These are phyloP conservation scores for Fusarium dlaminii DNA, from an alignment of 2,329 filamentous ascomycete species.

Conservation along the genomic window DNA sequence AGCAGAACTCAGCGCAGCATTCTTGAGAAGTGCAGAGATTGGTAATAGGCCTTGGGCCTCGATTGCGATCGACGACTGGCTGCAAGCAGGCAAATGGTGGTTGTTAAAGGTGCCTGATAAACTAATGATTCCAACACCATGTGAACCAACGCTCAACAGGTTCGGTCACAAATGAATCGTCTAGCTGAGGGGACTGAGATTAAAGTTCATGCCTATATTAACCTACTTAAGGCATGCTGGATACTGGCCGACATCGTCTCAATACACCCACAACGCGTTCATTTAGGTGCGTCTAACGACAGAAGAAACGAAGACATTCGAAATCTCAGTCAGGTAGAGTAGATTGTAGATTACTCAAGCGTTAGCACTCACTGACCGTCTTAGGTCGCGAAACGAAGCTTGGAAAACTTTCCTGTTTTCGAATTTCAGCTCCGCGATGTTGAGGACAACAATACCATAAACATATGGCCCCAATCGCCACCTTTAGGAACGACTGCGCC, in stretches of 20 bases:
- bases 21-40: accelerated
- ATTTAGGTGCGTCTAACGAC: accelerated
- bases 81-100: accelerated
- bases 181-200: accelerated
- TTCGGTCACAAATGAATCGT: accelerated
- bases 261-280: accelerated
- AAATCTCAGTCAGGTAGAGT: neutral
- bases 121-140: accelerated
- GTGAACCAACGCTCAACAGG: too few species aligned
- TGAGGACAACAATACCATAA: neutral
- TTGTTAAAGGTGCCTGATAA: accelerated
- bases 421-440: neutral
- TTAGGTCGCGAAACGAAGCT: accelerated
- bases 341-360: accelerated
- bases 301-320: neutral
- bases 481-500: accelerated
- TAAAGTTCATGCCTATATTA: neutral
- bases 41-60: neutral
- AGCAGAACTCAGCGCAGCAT: accelerated
- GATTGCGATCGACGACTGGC: accelerated
- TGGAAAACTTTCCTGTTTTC: neutral
- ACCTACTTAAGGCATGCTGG: neutral
- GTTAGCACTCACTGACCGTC: neutral
- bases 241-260: accelerated
- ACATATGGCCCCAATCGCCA: accelerated